These are phyloP conservation scores for Prillingera fragicola DNA, from an alignment of 1,284 basidiomycete genomes.

Conservation along the genomic window DNA sequence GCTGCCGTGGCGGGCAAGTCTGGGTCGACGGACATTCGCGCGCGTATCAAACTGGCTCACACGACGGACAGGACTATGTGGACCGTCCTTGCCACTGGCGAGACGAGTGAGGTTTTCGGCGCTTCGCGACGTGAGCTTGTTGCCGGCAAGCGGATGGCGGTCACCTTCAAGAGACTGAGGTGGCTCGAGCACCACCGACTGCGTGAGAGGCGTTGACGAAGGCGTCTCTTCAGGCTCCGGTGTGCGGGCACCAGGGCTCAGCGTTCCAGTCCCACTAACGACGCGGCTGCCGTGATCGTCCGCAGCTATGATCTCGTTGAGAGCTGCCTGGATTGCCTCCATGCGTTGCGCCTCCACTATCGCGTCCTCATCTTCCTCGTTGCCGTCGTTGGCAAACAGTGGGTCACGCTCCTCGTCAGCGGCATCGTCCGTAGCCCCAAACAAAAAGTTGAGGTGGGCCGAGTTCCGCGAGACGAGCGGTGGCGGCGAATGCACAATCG, in stretches of 20 bases:
- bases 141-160: constrained; percentile 6
- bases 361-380: constrained; percentile 44
- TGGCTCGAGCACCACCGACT: too few species aligned
- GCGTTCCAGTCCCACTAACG: too few species aligned
- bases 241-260: too few species aligned
- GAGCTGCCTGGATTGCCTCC: constrained; percentile 87
- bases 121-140: constrained; percentile 27
- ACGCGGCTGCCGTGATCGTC: constrained; percentile 54
- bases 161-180: too few species aligned
- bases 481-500: constrained; percentile 14
- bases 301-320: constrained; percentile 86
- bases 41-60: constrained; percentile 1
- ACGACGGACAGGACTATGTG: not conserved
- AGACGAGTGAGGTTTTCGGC: constrained; percentile 29
- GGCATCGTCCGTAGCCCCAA: constrained; percentile 42
- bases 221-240: too few species aligned
- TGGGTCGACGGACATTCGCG: not conserved
- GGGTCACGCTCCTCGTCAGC: constrained; percentile 53
- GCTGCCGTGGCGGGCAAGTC: constrained; percentile 5
- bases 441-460: constrained; percentile 40
- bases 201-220: too few species aligned
- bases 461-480: constrained; percentile 17
- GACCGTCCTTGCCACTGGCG: not conserved
- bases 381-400: constrained; percentile 31
- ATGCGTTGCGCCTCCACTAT: constrained; percentile 62